Evolutionary conservation across 2,329 filamentous ascomycete species (phyloP).

Genomic region (Aspergillus awamori): DNA sequence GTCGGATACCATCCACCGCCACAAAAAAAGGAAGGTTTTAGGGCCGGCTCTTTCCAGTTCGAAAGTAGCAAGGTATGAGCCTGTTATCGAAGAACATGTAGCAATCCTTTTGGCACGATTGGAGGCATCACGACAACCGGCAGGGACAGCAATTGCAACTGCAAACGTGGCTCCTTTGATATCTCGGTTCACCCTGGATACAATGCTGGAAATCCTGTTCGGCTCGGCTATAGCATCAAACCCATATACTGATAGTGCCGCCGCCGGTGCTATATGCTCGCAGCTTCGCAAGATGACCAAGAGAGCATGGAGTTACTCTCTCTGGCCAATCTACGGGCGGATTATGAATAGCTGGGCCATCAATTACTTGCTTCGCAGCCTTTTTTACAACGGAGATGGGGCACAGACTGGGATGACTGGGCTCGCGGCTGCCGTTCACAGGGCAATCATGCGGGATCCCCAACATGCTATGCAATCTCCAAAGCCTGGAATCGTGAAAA

Average conservation of each 20-base stretch:
- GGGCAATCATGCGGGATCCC: conserved; percentile 11
- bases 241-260: conserved; percentile 17
- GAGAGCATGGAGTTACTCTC: conserved; percentile 21
- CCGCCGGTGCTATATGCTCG: conserved; percentile 9
- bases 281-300: conserved; percentile 16
- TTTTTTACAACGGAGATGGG: conserved; percentile 4
- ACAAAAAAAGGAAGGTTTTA: conserved; percentile 19
- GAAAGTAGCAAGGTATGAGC: conserved; percentile 17
- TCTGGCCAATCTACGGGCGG: conserved; percentile 22
- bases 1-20: conserved; percentile 17
- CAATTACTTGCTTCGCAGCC: conserved; percentile 7
- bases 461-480: neutral
- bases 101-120: conserved; percentile 14
- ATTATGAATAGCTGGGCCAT: conserved; percentile 19
- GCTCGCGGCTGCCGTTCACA: conserved; percentile 9
- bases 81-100: conserved; percentile 19
- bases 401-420: conserved; percentile 9
- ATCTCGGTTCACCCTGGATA: conserved; percentile 20
- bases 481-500: conserved; percentile 21
- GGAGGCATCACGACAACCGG: neutral
- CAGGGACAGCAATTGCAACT: neutral
- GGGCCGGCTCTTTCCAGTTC: conserved; percentile 17
- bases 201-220: conserved; percentile 22
- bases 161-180: conserved; percentile 20
- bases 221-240: conserved; percentile 16